Base-by-base conservation (phyloP, 2,329 filamentous ascomycete species). In the Phialocephala subalpina region DNA sequence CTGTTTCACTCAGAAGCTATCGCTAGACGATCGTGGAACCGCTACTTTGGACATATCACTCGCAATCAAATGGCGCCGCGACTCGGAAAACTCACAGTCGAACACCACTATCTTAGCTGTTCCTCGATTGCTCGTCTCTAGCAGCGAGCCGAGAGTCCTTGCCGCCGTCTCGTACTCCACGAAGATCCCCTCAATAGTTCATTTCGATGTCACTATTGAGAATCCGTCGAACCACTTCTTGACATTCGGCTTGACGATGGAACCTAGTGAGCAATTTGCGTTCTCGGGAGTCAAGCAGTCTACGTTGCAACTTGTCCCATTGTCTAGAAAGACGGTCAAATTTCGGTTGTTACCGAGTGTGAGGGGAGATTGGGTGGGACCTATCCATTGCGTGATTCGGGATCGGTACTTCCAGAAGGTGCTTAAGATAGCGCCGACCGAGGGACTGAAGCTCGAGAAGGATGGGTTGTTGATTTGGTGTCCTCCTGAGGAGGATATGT, bases 371-470 rank as follows among this genome's bases (percentile, higher is more conserved):
- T 97, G 92, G 88, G 86, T 95, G 64, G 84, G 82, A 59, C 93
- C 94, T 4, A 69, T 77, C 1, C 86, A 86, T 45, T 80, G 97
- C 68, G 87, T 91, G 68, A 93, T 97, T 45, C 86, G 92, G 67
- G 95, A 97, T 81, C 90, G 92, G 73, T 97, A 97, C 74, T 98
- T 97, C 79, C 94, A 97, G 77, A 97, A 97, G 83, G 89, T 92
- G 49, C 78, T 98, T 67, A 89, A 91, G 69, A 89, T 97, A 27
- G 87, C 93, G 66, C 90, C 93, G 1, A 95, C 92, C 0, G 92
- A 90, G 75, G 91, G 89, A 25, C 90, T 89, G 82, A 87, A 84
- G 77, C 55, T 81, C 59, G 87, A 89, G 66, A 90, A 89, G 78
- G 87, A 90, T 3, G 88, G 88, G 0, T 74, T 91, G 25, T 73